Conservation (phyloP, 2,329 filamentous ascomycete genomes). For the Tolypocladium pustulatum region DNA sequence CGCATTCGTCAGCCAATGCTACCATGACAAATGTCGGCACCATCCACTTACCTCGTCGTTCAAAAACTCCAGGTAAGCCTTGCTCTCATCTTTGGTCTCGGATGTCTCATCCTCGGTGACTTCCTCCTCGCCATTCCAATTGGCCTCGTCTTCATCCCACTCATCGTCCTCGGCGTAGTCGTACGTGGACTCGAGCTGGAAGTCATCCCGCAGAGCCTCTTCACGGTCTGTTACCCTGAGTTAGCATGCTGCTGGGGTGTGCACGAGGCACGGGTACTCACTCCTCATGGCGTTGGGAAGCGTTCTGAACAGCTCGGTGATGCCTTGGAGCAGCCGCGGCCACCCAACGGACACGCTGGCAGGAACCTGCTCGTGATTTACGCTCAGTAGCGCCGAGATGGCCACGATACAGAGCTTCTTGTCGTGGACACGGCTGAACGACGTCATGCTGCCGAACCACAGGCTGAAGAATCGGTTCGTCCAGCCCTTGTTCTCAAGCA, state of each 20-base stretch:
- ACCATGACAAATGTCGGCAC: background rate
- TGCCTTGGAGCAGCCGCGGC: constrained; percentile 80
- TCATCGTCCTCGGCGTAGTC: constrained; percentile 67
- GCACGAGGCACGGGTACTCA: constrained; percentile 30
- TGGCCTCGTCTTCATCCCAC: constrained; percentile 70
- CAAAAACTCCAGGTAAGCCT: constrained; percentile 90
- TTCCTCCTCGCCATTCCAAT: constrained; percentile 69
- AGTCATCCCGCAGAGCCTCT: constrained; percentile 84
- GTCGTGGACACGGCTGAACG: constrained; percentile 89
- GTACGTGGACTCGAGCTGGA: constrained; percentile 54
- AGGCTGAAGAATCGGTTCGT: constrained; percentile 98
- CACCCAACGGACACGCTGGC: constrained; percentile 90
- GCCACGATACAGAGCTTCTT: constrained; percentile 97
- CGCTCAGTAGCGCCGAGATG: constrained; percentile 73
- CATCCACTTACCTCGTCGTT: constrained; percentile 63
- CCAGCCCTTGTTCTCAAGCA: constrained; percentile 86
- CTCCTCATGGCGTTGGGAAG: constrained; percentile 79
- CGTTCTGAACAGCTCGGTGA: constrained; percentile 85
- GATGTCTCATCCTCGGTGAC: constrained; percentile 52
- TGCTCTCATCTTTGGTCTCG: constrained; percentile 80
- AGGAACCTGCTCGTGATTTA: constrained; percentile 74
- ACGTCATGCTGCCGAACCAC: constrained; percentile 95
- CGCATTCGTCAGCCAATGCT: background rate
- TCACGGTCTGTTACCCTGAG: constrained; percentile 57
- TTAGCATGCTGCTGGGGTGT: constrained; percentile 12